These are phyloP conservation scores for Lepiota venenata DNA, from an alignment of 768 basidiomycete species.

Conservation along the genomic window DNA sequence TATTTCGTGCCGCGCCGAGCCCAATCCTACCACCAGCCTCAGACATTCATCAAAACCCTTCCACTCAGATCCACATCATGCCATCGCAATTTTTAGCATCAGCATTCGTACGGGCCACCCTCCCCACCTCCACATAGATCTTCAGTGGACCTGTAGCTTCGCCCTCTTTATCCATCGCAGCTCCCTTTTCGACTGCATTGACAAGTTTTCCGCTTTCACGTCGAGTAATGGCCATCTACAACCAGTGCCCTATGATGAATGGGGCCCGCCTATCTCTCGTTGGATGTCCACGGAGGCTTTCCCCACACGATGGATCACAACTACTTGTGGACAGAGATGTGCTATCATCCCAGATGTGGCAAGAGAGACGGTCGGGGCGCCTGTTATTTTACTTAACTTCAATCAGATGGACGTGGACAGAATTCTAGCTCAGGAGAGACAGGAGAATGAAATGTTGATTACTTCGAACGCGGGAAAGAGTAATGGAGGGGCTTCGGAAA, in stretches of 20 bases:
- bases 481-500: not conserved
- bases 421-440: not conserved
- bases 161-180: conserved; percentile 34
- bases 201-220: not conserved
- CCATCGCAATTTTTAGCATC: conserved; percentile 33
- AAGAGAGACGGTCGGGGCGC: not conserved
- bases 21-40: conserved; percentile 27
- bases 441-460: not conserved
- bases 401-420: conserved; percentile 20
- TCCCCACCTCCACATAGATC: not conserved
- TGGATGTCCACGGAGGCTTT: conserved; percentile 26
- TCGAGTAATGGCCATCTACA: conserved; percentile 1
- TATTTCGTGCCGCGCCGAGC: conserved; percentile 38
- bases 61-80: conserved; percentile 20
- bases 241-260: conserved; percentile 23
- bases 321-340: conserved; percentile 30
- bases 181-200: conserved; percentile 9
- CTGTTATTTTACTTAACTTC: conserved; percentile 24
- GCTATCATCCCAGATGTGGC: conserved; percentile 19
- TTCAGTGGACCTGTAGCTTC: conserved; percentile 16
- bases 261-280: conserved; percentile 32
- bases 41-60: conserved; percentile 11
- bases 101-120: conserved; percentile 12
- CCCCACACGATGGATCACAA: conserved; percentile 38
- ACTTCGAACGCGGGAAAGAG: not conserved